A percentile compares a stretch with the other conserved stretches of the same genome.
Evolutionary conservation across 208 protist genomes (phyloP).

Genomic region (Leishmania mexicana): DNA sequence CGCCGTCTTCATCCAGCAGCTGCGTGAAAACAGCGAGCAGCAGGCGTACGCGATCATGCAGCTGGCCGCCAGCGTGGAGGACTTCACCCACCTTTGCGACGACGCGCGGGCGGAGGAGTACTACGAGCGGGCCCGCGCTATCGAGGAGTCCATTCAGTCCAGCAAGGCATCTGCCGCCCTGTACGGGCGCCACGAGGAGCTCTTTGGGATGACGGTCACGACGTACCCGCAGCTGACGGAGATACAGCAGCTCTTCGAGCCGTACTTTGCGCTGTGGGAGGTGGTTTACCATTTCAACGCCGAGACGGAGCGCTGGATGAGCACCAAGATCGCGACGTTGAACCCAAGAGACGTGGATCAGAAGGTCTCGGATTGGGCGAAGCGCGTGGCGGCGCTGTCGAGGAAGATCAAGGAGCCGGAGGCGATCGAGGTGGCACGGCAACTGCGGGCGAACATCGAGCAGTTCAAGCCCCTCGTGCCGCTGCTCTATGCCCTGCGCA

Average conservation of each 20-base stretch:
- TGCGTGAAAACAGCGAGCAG: constrained; percentile 88
- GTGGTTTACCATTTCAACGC: constrained; percentile 82
- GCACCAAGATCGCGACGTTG: constrained; percentile 86
- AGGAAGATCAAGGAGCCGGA: constrained; percentile 90
- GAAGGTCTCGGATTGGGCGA: constrained; percentile 84
- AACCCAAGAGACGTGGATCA: constrained; percentile 84
- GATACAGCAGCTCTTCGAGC: constrained; percentile 86
- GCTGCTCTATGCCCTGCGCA: constrained; percentile 92
- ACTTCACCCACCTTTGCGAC: constrained; percentile 87
- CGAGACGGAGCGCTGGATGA: constrained; percentile 89
- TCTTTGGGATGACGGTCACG: constrained; percentile 84
- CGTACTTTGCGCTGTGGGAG: constrained; percentile 92
- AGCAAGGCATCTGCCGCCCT: constrained; percentile 74
- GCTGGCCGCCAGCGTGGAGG: constrained; percentile 81
- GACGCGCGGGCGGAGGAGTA: constrained; percentile 87
- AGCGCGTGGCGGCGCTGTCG: constrained; percentile 74
- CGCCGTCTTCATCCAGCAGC: constrained; percentile 86
- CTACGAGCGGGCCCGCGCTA: constrained; percentile 81
- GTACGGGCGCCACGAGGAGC: constrained; percentile 91
- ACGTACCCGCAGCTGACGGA: constrained; percentile 92
- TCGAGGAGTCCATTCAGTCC: constrained; percentile 67
- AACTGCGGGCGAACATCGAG: constrained; percentile 90
- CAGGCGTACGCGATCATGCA: constrained; percentile 85
- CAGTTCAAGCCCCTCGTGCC: constrained; percentile 93
- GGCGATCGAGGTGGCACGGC: constrained; percentile 75